Evolutionary conservation across 179 eudicot species (phyloP).

Genomic region (Camellia oleifera): DNA sequence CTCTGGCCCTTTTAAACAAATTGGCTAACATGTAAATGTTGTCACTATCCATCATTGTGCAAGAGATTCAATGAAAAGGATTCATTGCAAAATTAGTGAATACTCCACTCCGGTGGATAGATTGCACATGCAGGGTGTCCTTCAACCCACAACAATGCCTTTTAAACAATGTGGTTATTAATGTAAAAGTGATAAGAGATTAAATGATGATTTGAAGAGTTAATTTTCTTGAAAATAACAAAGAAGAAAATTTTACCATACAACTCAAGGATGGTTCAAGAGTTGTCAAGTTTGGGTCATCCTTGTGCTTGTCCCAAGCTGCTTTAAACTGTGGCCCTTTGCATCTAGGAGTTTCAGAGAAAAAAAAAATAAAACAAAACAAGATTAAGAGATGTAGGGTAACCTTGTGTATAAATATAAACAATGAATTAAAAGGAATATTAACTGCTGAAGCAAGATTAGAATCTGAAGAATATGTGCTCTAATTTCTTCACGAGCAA

Average conservation of each 20-base stretch:
- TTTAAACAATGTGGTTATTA: not conserved
- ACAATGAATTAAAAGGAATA: slow-evolving; percentile 8
- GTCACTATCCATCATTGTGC: not conserved
- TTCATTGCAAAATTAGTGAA: not conserved
- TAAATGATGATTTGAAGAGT: not conserved
- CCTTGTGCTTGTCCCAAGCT: slow-evolving; percentile 79
- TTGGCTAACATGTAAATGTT: not conserved
- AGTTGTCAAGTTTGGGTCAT: slow-evolving; percentile 66
- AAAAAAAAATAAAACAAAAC: slow-evolving; percentile 4
- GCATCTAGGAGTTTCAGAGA: slow-evolving; percentile 39
- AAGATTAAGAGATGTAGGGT: not conserved
- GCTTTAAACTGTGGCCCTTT: slow-evolving; percentile 66
- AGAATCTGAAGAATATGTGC: slow-evolving; percentile 43
- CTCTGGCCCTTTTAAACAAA: not conserved
- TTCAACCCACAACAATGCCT: not conserved
- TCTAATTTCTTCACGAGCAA: slow-evolving; percentile 77
- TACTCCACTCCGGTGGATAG: not conserved
- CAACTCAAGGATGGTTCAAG: slow-evolving; percentile 37
- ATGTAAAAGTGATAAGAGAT: not conserved
- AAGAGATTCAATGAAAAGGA: not conserved
- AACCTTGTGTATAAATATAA: not conserved
- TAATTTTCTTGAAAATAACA: slow-evolving; percentile 2
- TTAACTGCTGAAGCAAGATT: slow-evolving; percentile 73
- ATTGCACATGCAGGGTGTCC: not conserved
- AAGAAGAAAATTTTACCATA: slow-evolving; percentile 17